Conservation (phyloP, 2,329 filamentous ascomycete genomes). For the Leptoxyphium fumago region DNA sequence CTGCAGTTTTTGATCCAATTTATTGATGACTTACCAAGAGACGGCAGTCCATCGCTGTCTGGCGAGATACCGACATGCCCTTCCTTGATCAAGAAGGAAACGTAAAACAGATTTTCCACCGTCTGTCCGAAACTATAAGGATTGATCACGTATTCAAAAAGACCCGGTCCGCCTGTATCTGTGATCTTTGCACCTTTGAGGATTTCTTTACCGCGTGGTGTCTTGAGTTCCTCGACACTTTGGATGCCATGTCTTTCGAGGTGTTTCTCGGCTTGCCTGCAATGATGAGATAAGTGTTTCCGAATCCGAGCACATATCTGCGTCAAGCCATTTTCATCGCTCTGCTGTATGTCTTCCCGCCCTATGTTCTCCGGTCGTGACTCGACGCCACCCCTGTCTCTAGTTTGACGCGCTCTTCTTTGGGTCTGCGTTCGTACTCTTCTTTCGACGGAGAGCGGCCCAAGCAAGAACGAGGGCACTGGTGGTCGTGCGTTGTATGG, state of each 20-base stretch:
- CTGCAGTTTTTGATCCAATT: too few species aligned
- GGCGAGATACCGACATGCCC: conserved; percentile 59
- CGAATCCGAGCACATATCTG: conserved; percentile 64
- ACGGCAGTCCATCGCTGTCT: conserved; percentile 62
- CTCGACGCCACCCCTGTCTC: conserved; percentile 53
- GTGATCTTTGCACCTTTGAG: conserved; percentile 54
- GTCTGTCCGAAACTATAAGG: conserved; percentile 85
- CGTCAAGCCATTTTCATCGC: conserved; percentile 68
- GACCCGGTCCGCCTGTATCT: conserved; percentile 54
- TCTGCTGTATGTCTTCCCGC: conserved; percentile 56
- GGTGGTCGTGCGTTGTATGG: conserved; percentile 60
- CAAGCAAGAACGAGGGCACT: conserved; percentile 70
- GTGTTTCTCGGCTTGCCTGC: conserved; percentile 16
- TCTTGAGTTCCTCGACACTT: conserved; percentile 18
- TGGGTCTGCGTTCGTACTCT: conserved; percentile 57
- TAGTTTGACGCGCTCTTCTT: conserved; percentile 54
- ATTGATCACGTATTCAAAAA: conserved; percentile 83
- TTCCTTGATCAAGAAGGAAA: conserved; percentile 86
- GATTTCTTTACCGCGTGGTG: conserved; percentile 31
- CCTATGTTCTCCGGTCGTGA: conserved; percentile 62
- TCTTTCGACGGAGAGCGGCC: conserved; percentile 79
- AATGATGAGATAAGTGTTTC: conserved; percentile 37
- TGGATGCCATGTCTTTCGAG: conserved; percentile 7
- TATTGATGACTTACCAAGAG: conserved; percentile 50
- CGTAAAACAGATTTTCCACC: conserved; percentile 92